Evolutionary conservation across 495 filamentous ascomycete species (phyloP).

Genomic region (Aspergillus campestris): DNA sequence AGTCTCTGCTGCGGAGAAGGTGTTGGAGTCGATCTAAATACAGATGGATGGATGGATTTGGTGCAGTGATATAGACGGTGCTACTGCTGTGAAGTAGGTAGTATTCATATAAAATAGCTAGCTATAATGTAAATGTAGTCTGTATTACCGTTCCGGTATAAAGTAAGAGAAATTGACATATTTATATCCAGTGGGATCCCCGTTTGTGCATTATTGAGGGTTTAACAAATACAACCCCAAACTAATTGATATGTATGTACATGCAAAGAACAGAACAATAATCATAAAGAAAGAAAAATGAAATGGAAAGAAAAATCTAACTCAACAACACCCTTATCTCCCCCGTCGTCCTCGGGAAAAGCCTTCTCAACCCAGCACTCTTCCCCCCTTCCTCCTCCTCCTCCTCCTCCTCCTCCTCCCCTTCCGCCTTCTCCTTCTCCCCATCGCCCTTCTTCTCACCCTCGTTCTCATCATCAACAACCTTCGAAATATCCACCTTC

Average conservation of each 20-base stretch:
- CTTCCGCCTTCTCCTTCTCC: slow-evolving; percentile 28
- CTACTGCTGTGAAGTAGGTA: too few species aligned
- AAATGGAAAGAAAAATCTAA: slow-evolving; percentile 10
- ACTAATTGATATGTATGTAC: too few species aligned
- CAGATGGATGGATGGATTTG: too few species aligned
- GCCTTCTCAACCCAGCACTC: slow-evolving; percentile 47
- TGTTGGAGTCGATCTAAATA: slow-evolving; percentile 34
- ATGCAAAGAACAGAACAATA: too few species aligned
- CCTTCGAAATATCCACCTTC: slow-evolving; percentile 20
- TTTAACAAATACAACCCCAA: too few species aligned
- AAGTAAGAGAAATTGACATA: too few species aligned
- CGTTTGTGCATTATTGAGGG: too few species aligned
- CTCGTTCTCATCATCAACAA: slow-evolving; percentile 23
- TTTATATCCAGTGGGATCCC: too few species aligned
- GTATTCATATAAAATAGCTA: too few species aligned
- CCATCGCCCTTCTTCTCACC: slow-evolving; percentile 16
- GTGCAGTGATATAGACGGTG: too few species aligned
- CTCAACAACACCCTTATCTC: slow-evolving; percentile 77
- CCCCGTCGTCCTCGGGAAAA: slow-evolving; percentile 77
- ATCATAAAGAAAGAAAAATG: background rate
- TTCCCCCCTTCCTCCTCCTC: slow-evolving; percentile 29
- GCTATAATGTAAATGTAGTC: too few species aligned
- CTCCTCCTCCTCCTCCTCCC: slow-evolving; percentile 27
- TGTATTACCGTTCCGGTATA: too few species aligned
- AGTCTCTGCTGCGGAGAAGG: slow-evolving; percentile 68